These are phyloP conservation scores for Pseudocercospora pini-densiflorae DNA, from an alignment of 2,329 filamentous ascomycete genomes.

Conservation along the genomic window DNA sequence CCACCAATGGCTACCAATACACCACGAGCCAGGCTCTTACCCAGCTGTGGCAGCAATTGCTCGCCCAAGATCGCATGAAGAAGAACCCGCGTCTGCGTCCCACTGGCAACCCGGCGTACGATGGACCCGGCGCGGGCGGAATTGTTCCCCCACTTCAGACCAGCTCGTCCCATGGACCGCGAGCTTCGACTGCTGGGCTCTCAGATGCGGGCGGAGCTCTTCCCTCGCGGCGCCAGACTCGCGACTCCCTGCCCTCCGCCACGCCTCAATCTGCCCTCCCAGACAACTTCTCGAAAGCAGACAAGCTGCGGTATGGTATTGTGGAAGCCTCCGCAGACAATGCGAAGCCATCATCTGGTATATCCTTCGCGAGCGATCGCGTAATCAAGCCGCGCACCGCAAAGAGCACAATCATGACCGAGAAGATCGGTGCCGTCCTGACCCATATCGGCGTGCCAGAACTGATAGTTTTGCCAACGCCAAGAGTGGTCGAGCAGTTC, in stretches of 20 bases:
- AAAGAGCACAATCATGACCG: slow-evolving; percentile 75
- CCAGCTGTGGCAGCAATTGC: slow-evolving; percentile 78
- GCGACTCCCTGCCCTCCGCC: slow-evolving; percentile 48
- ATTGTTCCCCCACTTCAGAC: slow-evolving; percentile 25
- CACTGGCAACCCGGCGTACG: slow-evolving; percentile 33
- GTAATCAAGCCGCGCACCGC: slow-evolving; percentile 78
- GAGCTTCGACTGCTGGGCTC: slow-evolving; percentile 50
- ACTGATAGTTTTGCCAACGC: slow-evolving; percentile 74
- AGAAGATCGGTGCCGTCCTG: slow-evolving; percentile 74
- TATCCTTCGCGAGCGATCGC: slow-evolving; percentile 86
- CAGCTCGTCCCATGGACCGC: slow-evolving; percentile 36
- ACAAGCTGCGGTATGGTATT: slow-evolving; percentile 82
- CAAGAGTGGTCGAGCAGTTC: slow-evolving; percentile 71
- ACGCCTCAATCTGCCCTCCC: slow-evolving; percentile 44
- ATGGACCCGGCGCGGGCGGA: slow-evolving; percentile 20
- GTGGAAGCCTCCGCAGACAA: slow-evolving; percentile 58
- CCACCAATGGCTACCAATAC: slow-evolving; percentile 64
- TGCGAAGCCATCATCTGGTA: slow-evolving; percentile 82
- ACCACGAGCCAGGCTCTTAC: slow-evolving; percentile 81
- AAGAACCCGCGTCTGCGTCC: slow-evolving; percentile 66
- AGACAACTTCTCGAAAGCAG: slow-evolving; percentile 69
- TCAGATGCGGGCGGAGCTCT: slow-evolving; percentile 30
- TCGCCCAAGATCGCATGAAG: slow-evolving; percentile 84
- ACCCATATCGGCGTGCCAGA: slow-evolving; percentile 72
- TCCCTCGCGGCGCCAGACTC: slow-evolving; percentile 33